Percentiles rank a stretch among this genome's conserved stretches.
These are phyloP conservation scores for Didymella glomerata DNA, from an alignment of 2,329 filamentous ascomycete species.

Conservation along the genomic window DNA sequence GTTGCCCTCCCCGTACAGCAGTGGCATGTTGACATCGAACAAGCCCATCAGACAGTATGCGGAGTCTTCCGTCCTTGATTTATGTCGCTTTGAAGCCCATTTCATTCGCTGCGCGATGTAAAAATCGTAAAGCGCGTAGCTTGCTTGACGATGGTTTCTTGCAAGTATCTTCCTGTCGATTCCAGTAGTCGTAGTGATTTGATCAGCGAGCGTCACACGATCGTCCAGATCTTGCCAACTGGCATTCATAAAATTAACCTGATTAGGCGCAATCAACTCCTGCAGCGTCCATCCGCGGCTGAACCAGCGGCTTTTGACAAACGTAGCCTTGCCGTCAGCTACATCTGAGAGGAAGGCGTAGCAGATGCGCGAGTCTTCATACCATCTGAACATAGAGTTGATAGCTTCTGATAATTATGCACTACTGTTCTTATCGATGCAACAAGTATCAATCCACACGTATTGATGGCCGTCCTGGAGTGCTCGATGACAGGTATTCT, in stretches of 20 bases:
- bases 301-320: neutral
- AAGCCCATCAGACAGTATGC: neutral
- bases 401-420: neutral
- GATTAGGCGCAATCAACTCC: neutral
- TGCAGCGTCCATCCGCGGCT: neutral
- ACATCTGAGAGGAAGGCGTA: neutral
- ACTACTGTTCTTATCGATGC: neutral
- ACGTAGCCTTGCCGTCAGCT: too few relatives aligned
- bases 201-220: neutral
- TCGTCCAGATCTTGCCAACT: neutral
- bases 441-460: neutral
- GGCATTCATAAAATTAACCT: neutral
- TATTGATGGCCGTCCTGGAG: neutral
- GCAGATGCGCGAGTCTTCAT: neutral
- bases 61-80: neutral
- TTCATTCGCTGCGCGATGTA: neutral
- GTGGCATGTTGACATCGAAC: neutral
- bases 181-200: neutral
- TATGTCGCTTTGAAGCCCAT: neutral
- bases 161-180: neutral
- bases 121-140: neutral
- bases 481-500: neutral
- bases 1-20: neutral
- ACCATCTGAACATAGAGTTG: slow-evolving; percentile 4
- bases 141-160: neutral